Percentiles rank a stretch among this genome's conserved stretches.
phyloP scores from a whole-genome alignment of 2,329 filamentous ascomycete species.

The Colletotrichum shisoi region DNA sequence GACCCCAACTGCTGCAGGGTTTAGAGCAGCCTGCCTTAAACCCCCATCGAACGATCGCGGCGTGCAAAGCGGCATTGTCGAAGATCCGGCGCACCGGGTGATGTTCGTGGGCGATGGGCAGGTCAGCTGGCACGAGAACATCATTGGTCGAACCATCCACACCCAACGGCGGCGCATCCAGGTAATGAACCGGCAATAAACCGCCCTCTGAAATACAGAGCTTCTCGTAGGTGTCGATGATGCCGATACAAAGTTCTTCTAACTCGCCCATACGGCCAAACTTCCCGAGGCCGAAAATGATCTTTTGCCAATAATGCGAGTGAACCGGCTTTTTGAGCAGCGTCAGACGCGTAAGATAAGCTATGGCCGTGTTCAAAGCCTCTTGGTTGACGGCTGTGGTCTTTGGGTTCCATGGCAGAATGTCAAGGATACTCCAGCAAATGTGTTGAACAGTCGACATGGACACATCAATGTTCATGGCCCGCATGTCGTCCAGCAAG shows the following conservation, averaged over 20 bases:
- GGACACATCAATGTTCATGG: slow-evolving; percentile 46
- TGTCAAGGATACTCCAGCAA: slow-evolving; percentile 24
- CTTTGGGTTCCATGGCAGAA: slow-evolving; percentile 20
- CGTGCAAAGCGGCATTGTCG: slow-evolving; percentile 48
- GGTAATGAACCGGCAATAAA: slow-evolving; percentile 54
- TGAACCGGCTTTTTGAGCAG: slow-evolving; percentile 44
- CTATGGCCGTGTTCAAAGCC: slow-evolving; percentile 22
- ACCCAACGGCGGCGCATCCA: slow-evolving; percentile 51
- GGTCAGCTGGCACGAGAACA: slow-evolving; percentile 50
- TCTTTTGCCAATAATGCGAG: slow-evolving; percentile 52
- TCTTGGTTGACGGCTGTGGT: slow-evolving; percentile 1
- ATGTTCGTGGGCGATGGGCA: slow-evolving; percentile 51
- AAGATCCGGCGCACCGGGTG: slow-evolving; percentile 62
- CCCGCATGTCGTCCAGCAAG: slow-evolving; percentile 51
- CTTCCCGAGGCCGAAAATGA: slow-evolving; percentile 56
- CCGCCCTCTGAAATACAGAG: slow-evolving; percentile 42
- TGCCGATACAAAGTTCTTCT: slow-evolving; percentile 53
- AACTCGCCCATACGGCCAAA: slow-evolving; percentile 56
- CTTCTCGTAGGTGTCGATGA: slow-evolving; percentile 52
- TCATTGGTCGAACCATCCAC: neutral
- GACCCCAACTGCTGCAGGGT: neutral
- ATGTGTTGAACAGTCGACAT: slow-evolving; percentile 29
- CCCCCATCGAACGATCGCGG: slow-evolving; percentile 55
- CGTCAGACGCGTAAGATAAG: slow-evolving; percentile 25
- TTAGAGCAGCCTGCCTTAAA: slow-evolving; percentile 51